phyloP scores from a whole-genome alignment of 257 asterid genomes.

The Solanum gandarillasii region DNA sequence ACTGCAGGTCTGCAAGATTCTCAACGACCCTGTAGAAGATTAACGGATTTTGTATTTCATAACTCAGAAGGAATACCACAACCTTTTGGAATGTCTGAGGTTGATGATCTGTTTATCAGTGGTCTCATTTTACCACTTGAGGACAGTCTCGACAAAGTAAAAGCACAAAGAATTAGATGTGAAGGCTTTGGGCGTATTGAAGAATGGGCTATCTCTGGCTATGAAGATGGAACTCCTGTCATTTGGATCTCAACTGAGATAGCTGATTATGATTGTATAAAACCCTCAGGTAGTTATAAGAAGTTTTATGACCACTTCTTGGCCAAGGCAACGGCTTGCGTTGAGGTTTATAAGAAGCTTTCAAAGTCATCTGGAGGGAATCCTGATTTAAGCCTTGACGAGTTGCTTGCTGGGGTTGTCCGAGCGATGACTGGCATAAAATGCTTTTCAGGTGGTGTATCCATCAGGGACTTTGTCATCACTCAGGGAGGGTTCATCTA shows the following conservation, averaged over 20 bases:
- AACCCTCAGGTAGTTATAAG: conserved; percentile 71
- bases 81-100: conserved; percentile 81
- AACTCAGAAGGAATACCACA: conserved; percentile 55
- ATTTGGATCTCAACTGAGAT: conserved; percentile 76
- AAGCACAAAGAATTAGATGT: conserved; percentile 53
- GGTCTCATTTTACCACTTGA: conserved; percentile 75
- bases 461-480: conserved; percentile 66
- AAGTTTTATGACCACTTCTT: conserved; percentile 61
- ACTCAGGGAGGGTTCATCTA: conserved; percentile 82
- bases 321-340: conserved; percentile 70
- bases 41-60: conserved; percentile 61
- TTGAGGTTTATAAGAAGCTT: conserved; percentile 73
- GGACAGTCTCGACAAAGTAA: conserved; percentile 43
- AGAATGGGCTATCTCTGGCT: conserved; percentile 93
- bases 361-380: conserved; percentile 59
- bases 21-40: conserved; percentile 71
- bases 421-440: conserved; percentile 76
- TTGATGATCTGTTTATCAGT: conserved; percentile 56
- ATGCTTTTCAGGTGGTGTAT: conserved; percentile 56
- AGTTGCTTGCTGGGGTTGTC: conserved; percentile 81
- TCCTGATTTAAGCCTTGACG: conserved; percentile 56
- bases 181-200: conserved; percentile 94
- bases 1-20: conserved; percentile 47
- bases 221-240: conserved; percentile 82
- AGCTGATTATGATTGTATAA: conserved; percentile 84